Conservation (phyloP, 2,329 filamentous ascomycete species). For the Exserohilum turcica region DNA sequence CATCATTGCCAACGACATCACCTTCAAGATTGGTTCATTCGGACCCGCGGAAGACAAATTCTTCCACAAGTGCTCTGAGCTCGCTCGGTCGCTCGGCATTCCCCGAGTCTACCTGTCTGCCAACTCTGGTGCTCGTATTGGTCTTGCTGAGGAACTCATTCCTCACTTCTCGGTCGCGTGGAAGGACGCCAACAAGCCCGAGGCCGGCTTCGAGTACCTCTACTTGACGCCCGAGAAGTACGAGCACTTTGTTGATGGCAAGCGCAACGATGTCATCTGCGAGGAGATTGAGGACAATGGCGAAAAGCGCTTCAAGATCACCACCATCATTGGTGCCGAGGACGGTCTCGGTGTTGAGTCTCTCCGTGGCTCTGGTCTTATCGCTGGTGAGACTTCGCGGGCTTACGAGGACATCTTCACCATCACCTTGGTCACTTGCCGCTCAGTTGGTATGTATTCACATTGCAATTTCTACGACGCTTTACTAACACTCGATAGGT, state of each 20-base stretch:
- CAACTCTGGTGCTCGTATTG: conserved; percentile 97
- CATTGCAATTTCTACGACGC: no score
- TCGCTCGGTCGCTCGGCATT: conserved; percentile 91
- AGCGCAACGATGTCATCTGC: conserved; percentile 78
- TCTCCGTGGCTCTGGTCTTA: conserved; percentile 93
- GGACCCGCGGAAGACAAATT: conserved; percentile 96
- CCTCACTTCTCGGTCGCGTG: conserved; percentile 96
- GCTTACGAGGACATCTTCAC: conserved; percentile 99
- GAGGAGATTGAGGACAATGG: conserved; percentile 85
- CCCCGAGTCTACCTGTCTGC: conserved; percentile 97
- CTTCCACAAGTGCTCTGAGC: conserved; percentile 98
- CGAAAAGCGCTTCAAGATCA: conserved; percentile 91
- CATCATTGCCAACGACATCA: conserved; percentile 98
- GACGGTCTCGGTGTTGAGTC: conserved; percentile 98
- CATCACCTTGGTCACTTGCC: conserved; percentile 94
- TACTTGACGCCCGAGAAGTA: conserved; percentile 88
- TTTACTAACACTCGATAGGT: conserved; percentile 58
- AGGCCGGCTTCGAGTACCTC: conserved; percentile 93
- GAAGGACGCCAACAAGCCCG: conserved; percentile 82
- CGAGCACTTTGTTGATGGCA: conserved; percentile 80
- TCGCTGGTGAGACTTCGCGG: conserved; percentile 94
- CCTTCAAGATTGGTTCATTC: conserved; percentile 98
- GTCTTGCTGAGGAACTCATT: conserved; percentile 94
- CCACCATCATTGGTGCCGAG: conserved; percentile 89
- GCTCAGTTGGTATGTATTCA: conserved; percentile 76